Conservation (phyloP, 2,329 filamentous ascomycete species). For the Botryotinia convoluta region DNA sequence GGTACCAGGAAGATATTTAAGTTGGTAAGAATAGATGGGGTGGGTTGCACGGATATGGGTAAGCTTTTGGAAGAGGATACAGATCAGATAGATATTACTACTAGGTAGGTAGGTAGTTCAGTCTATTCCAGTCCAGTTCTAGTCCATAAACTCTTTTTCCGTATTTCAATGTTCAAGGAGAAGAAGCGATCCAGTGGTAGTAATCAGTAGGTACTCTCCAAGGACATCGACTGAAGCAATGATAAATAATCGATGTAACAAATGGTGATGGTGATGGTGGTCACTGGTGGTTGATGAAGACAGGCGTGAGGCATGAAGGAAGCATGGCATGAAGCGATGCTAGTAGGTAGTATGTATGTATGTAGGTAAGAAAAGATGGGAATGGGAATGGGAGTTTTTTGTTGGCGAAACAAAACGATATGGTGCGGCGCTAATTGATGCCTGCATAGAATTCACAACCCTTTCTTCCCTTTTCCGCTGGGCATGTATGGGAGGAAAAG, state of each 20-base stretch:
- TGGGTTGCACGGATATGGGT: neutral
- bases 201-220: neutral
- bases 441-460: conserved; percentile 4
- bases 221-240: neutral
- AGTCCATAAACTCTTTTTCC: neutral
- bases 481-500: neutral
- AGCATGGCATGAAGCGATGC: neutral
- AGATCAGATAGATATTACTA: neutral
- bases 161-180: neutral
- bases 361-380: neutral
- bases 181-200: neutral
- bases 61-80: neutral
- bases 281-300: neutral
- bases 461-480: conserved; percentile 6
- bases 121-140: neutral
- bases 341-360: neutral
- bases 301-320: neutral
- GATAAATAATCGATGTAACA: neutral
- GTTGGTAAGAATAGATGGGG: conserved; percentile 4
- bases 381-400: conserved; percentile 1
- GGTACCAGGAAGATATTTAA: neutral
- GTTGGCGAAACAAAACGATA: neutral
- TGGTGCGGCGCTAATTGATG: conserved; percentile 3
- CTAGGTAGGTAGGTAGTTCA: neutral
- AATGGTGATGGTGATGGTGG: neutral